A percentile compares a stretch with the other conserved stretches of the same genome.
Conservation (phyloP, 352 stramenopile species). For the Phytophthora vignae region DNA sequence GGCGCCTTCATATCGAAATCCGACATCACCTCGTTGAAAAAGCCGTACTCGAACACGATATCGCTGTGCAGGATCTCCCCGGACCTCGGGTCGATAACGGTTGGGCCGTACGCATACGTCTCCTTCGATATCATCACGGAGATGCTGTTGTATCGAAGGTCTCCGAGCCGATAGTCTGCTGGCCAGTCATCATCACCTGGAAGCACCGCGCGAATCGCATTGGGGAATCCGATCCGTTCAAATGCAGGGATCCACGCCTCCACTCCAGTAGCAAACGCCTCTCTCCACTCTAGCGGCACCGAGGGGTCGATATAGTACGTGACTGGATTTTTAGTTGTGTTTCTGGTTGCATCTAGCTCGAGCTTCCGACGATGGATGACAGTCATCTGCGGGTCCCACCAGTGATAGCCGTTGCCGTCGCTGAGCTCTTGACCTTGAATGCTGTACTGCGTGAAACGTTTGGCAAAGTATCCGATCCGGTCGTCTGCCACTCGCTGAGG, state of each 20-base stretch:
- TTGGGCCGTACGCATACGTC: conserved; percentile 75
- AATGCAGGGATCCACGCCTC: conserved; percentile 85
- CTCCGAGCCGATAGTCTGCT: conserved; percentile 79
- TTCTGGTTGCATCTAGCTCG: conserved; percentile 44
- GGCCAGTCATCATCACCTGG: conserved; percentile 81
- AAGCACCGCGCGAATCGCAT: conserved; percentile 74
- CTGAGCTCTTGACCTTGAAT: conserved; percentile 40
- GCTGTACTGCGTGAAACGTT: conserved; percentile 67
- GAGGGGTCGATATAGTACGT: conserved; percentile 89
- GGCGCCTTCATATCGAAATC: conserved; percentile 62
- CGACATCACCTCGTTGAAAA: conserved; percentile 74
- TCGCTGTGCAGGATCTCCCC: conserved; percentile 90
- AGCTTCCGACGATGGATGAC: conserved; percentile 81
- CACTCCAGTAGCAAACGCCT: conserved; percentile 68
- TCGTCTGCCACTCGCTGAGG: conserved; percentile 69
- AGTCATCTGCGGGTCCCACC: conserved; percentile 64
- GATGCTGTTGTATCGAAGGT: conserved; percentile 90
- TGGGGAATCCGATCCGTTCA: conserved; percentile 69
- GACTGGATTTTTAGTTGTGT: conserved; percentile 59
- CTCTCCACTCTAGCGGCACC: conserved; percentile 70
- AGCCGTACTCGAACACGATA: conserved; percentile 89
- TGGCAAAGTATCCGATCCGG: conserved; percentile 84
- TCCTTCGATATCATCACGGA: conserved; percentile 85
- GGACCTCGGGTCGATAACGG: conserved; percentile 77
- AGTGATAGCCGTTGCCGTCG: conserved; percentile 50